phyloP scores from a whole-genome alignment of 106 monocot genomes.

The Acanthochlamys bracteata region DNA sequence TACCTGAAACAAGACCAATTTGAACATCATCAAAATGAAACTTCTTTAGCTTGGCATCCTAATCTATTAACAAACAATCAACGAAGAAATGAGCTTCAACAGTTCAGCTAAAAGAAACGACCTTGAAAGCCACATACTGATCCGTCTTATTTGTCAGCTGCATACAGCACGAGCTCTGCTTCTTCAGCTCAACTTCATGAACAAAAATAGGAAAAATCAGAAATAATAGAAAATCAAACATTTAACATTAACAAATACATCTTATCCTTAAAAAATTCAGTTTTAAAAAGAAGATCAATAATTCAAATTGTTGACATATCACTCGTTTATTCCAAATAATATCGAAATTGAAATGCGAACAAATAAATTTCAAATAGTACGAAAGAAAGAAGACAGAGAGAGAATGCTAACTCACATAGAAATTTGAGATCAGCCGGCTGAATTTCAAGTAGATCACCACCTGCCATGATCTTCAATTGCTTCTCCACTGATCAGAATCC shows the following conservation, averaged over 20 bases:
- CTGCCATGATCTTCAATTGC: too few species aligned
- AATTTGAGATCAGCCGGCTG: not conserved
- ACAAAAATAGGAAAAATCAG: not conserved
- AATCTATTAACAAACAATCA: too few species aligned
- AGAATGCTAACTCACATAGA: not conserved
- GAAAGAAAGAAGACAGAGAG: too few species aligned
- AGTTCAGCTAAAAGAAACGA: not conserved
- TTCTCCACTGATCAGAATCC: not conserved
- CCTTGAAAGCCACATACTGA: constrained; percentile 47
- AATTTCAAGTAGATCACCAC: not conserved
- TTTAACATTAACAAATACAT: not conserved
- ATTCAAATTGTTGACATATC: too few species aligned
- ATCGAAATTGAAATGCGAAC: not conserved
- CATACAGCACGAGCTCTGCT: constrained; percentile 40
- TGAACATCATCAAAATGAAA: not conserved
- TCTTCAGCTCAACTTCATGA: constrained; percentile 16
- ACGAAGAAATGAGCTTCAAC: too few species aligned
- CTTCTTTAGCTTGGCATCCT: too few species aligned
- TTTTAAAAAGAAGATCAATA: too few species aligned
- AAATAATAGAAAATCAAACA: not conserved
- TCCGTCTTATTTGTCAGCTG: constrained; percentile 46
- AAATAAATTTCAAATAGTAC: not conserved
- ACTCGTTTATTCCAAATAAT: too few species aligned
- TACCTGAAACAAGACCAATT: constrained; percentile 27
- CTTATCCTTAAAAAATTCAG: too few species aligned